A percentile compares a stretch with the other conserved stretches of the same genome.
phyloP scores from a whole-genome alignment of 345 rosid species.

The Nasturtium officinale region DNA sequence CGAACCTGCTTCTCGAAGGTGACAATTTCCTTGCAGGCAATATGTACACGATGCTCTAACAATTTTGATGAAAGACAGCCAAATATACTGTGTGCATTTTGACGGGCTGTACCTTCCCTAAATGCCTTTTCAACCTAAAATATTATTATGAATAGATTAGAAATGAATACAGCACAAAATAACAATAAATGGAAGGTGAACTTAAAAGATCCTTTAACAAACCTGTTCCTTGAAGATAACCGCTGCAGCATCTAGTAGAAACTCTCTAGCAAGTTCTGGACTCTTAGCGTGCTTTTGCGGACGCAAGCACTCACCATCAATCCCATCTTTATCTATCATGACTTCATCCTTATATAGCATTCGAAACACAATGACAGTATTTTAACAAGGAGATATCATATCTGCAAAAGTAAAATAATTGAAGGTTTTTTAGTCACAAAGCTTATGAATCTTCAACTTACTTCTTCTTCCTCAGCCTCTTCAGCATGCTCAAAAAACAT shows the following conservation, averaged over 20 bases:
- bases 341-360: constrained; percentile 77
- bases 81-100: constrained; percentile 97
- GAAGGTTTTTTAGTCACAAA: constrained; percentile 13
- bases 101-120: constrained; percentile 97
- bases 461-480: constrained; percentile 99
- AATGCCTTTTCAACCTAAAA: constrained; percentile 96
- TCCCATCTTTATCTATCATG: constrained; percentile 88
- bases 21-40: constrained; percentile 94
- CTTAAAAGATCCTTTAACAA: constrained; percentile 33
- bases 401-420: constrained; percentile 3
- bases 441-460: constrained; percentile 40
- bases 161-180: not conserved
- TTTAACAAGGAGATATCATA: constrained; percentile 17
- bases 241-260: constrained; percentile 95
- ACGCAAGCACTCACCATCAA: constrained; percentile 96
- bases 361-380: not conserved
- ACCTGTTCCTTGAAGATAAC: constrained; percentile 98
- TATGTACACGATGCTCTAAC: constrained; percentile 88
- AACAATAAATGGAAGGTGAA: constrained; percentile 19
- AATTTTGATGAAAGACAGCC: constrained; percentile 80
- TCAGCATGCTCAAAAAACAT: constrained; percentile 95
- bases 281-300: constrained; percentile 99
- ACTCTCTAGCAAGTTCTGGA: constrained; percentile 99
- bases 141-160: constrained; percentile 6
- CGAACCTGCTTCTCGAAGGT: constrained; percentile 93